phyloP scores from a whole-genome alignment of 805 yeast species.

The Metschnikowia kofuensis region DNA sequence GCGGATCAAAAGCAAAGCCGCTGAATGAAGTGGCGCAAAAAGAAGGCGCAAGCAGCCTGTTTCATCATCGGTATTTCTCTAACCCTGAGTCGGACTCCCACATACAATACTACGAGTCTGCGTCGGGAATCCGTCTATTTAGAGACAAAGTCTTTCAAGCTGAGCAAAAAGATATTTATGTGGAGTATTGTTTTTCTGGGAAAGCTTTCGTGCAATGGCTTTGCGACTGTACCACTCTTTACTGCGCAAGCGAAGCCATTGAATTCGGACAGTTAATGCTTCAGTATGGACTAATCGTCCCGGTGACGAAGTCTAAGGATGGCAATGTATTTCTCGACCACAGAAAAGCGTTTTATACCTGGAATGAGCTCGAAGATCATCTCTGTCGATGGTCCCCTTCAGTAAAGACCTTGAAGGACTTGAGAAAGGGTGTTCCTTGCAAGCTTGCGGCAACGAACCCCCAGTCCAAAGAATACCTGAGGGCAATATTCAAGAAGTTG shows the following conservation, averaged over 20 bases:
- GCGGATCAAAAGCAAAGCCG: neutral
- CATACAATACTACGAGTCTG: constrained; percentile 71
- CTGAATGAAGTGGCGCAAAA: neutral
- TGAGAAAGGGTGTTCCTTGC: neutral
- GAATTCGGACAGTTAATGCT: constrained; percentile 51
- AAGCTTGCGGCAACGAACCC: neutral
- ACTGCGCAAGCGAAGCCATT: constrained; percentile 50
- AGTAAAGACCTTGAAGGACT: constrained; percentile 4
- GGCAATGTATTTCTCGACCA: constrained; percentile 27
- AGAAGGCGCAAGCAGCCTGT: constrained; percentile 39
- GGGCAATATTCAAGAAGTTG: constrained; percentile 31
- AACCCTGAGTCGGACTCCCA: constrained; percentile 87
- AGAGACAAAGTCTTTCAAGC: constrained; percentile 35
- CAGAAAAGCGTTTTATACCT: constrained; percentile 41
- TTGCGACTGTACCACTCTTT: constrained; percentile 80
- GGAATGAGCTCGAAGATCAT: constrained; percentile 40
- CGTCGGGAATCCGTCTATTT: constrained; percentile 62
- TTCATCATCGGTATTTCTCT: constrained; percentile 72
- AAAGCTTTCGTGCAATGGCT: constrained; percentile 84
- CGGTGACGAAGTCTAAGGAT: constrained; percentile 36
- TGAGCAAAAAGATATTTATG: constrained; percentile 15
- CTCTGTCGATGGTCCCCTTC: constrained; percentile 31
- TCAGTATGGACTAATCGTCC: constrained; percentile 45
- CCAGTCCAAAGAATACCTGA: neutral
- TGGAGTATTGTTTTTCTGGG: constrained; percentile 62